Conservation (phyloP, 2,329 filamentous ascomycete species). For the Didymella lethalis region DNA sequence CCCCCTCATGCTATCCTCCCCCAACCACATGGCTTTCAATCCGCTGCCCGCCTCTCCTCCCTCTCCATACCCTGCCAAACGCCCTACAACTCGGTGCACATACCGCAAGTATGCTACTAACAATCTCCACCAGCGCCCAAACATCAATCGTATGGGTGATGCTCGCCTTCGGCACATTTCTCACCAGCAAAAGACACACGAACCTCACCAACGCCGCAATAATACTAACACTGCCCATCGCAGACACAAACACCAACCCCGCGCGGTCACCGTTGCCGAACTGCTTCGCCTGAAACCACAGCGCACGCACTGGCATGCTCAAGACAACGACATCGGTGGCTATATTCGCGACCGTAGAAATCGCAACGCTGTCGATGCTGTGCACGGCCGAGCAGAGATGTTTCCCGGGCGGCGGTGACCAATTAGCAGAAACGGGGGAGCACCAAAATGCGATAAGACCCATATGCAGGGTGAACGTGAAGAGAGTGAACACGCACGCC, state of each 20-base stretch:
- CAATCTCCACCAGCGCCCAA: slow-evolving; percentile 45
- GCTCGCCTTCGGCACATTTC: slow-evolving; percentile 25
- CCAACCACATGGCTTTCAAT: neutral
- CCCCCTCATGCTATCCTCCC: neutral
- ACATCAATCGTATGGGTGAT: slow-evolving; percentile 48
- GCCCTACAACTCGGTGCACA: slow-evolving; percentile 35
- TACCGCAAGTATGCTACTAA: slow-evolving; percentile 38
- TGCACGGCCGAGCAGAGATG: neutral
- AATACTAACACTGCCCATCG: slow-evolving; percentile 38
- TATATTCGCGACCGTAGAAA: slow-evolving; percentile 42
- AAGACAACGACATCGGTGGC: slow-evolving; percentile 42
- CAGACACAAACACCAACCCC: slow-evolving; percentile 38
- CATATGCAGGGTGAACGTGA: neutral
- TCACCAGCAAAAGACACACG: slow-evolving; percentile 37
- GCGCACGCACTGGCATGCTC: slow-evolving; percentile 35
- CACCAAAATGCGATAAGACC: slow-evolving; percentile 3
- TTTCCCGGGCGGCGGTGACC: neutral
- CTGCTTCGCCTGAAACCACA: slow-evolving; percentile 17
- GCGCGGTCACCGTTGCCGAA: slow-evolving; percentile 24
- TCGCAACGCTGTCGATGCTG: slow-evolving; percentile 26
- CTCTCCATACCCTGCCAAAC: neutral
- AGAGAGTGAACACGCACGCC: neutral
- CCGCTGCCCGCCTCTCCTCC: neutral
- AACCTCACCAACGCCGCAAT: slow-evolving; percentile 40
- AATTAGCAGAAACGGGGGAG: neutral